A percentile compares a stretch with the other conserved stretches of the same genome.
phyloP scores from a whole-genome alignment of 129 eudicot species.

The Pseudognaphalium luteoalbum region DNA sequence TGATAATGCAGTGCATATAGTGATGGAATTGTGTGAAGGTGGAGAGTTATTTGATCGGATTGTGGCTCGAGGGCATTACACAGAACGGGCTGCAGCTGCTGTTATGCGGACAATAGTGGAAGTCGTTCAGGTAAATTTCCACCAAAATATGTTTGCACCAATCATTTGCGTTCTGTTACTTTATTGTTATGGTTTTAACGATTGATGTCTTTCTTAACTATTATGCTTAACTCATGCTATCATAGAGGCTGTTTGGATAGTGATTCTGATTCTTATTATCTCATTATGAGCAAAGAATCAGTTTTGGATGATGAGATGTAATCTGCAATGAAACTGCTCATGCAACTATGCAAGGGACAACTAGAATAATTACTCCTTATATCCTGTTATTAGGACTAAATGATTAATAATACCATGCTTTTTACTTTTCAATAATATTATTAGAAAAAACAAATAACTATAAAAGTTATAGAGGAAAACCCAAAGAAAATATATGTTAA shows the following conservation, averaged over 20 bases:
- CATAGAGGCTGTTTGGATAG: slow-evolving; percentile 5
- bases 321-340: too few relatives aligned
- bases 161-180: not conserved
- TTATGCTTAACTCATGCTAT: not conserved
- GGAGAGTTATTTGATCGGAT: slow-evolving; percentile 81
- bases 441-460: too few relatives aligned
- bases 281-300: not conserved
- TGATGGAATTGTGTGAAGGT: slow-evolving; percentile 87
- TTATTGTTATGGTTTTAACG: not conserved
- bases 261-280: not conserved
- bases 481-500: too few relatives aligned
- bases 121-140: slow-evolving; percentile 68
- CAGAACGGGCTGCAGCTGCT: slow-evolving; percentile 79
- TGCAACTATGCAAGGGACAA: too few relatives aligned
- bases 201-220: not conserved
- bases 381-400: too few relatives aligned
- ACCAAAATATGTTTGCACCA: not conserved
- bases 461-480: too few relatives aligned
- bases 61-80: slow-evolving; percentile 82
- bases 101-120: slow-evolving; percentile 67
- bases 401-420: too few relatives aligned
- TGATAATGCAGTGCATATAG: slow-evolving; percentile 71
- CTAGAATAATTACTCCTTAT: too few relatives aligned
- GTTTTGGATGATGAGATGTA: too few relatives aligned
- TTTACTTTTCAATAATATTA: too few relatives aligned